These are phyloP conservation scores for Pelomyxa schiedti DNA, from an alignment of 78 protist genomes.

Conservation along the genomic window DNA sequence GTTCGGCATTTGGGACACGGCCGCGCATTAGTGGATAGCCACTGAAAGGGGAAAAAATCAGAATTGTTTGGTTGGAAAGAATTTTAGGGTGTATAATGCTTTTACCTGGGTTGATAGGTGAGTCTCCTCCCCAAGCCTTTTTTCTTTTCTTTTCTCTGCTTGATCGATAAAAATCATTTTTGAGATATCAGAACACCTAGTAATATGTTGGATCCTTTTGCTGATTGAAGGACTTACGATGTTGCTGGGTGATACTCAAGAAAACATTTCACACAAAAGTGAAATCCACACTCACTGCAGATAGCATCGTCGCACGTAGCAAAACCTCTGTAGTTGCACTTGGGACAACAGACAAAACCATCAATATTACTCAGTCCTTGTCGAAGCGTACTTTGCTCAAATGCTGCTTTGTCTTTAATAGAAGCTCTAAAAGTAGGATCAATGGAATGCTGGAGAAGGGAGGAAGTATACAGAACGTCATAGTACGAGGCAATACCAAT, in stretches of 20 bases:
- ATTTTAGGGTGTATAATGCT: too few relatives aligned
- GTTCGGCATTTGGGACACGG: conserved; percentile 44
- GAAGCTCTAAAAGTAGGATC: not conserved
- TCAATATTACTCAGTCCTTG: not conserved
- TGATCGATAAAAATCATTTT: not conserved
- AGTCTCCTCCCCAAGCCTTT: too few relatives aligned
- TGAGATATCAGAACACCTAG: not conserved
- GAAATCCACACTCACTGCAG: not conserved
- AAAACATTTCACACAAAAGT: not conserved
- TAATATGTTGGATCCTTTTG: not conserved
- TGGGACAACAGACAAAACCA: not conserved
- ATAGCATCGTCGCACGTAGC: not conserved
- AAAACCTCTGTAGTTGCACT: not conserved
- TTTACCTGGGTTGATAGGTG: too few relatives aligned
- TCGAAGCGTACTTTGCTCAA: not conserved
- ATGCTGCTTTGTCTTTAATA: not conserved
- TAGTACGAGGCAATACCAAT: not conserved
- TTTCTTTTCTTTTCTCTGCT: not conserved
- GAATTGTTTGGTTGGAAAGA: too few relatives aligned
- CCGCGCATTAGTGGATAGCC: conserved; percentile 3
- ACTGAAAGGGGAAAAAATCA: too few relatives aligned
- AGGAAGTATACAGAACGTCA: not conserved
- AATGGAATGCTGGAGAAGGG: not conserved
- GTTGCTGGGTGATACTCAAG: not conserved
- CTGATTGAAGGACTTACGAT: not conserved